Evolutionary conservation across 805 yeast species (phyloP), one percentile per base, ranked within the genome.

Genomic region (Wickerhamiella cacticola): DNA sequence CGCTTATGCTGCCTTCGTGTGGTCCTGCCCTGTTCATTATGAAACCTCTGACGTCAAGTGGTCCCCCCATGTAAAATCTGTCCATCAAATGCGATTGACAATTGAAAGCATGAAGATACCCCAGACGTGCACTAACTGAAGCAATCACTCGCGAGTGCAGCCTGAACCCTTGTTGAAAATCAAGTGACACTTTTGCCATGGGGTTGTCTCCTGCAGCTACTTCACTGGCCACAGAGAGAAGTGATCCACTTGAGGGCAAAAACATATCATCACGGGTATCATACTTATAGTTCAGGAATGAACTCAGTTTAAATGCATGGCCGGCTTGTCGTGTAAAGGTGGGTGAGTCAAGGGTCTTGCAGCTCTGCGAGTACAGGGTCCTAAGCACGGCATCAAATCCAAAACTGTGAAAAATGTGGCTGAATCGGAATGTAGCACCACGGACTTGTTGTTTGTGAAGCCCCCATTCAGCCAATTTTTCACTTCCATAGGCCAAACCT

Each of bases 51-150:
- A 86, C 76, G 47, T 80, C 81, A 48, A 78, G 73, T 12, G 79
- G 74, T 0, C 95, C 96, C 15, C 96, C 94, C 40, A 83, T 68
- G 58, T 79, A 84, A 61, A 88, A 89, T 53, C 83, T 73, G 62
- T 89, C 98, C 59, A 80, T 73, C 25, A 80, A 59, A 57, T 82
- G 88, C 1, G 83, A 64, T 45, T 31, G 16, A 1, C 34, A 15
- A 3, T 19, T 6, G 24, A 53, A 34, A 2, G 58, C 52, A 8
- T 40, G 15, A n/a, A 60, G 55, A 12, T 47, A 28, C n/a, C 60
- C 60, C 5, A 48, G 3, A 22, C 54, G 48, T 1, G 49, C 43
- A 8, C 56, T 55, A 6, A 56, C 9, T 1, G 56, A 26, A 4
- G 50, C 55, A 2, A 50, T 43, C 5, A 54, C 28, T 1, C 42